phyloP scores from a whole-genome alignment of 116 monocot species.

The Zostera marina region DNA sequence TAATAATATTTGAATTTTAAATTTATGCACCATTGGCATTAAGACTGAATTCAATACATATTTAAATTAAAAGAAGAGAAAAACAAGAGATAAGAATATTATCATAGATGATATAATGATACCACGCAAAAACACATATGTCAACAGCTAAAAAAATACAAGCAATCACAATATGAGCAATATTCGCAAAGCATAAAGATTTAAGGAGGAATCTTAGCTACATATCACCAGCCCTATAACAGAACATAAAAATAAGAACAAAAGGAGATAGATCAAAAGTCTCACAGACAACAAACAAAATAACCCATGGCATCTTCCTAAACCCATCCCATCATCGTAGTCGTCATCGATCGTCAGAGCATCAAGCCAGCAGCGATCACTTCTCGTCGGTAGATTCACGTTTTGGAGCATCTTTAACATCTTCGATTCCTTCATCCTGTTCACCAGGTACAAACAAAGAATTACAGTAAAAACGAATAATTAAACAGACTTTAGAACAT shows the following conservation, averaged over 20 bases:
- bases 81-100: too few species aligned
- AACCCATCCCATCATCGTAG: too few species aligned
- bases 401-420: conserved; percentile 38
- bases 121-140: too few species aligned
- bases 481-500: neutral
- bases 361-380: neutral
- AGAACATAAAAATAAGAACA: conserved; percentile 2
- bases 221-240: conserved; percentile 1
- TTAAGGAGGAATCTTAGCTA: neutral
- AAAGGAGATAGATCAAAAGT: neutral
- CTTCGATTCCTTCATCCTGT: conserved; percentile 40
- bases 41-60: too few species aligned
- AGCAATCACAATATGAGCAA: neutral
- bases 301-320: neutral
- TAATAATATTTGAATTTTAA: too few species aligned
- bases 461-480: neutral
- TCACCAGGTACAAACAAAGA: neutral
- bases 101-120: too few species aligned
- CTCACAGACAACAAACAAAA: neutral
- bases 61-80: too few species aligned
- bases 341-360: too few species aligned
- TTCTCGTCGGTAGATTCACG: conserved; percentile 13
- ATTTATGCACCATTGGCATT: too few species aligned
- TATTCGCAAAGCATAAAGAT: neutral
- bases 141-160: neutral